phyloP scores from a whole-genome alignment of 2,329 filamentous ascomycete species.

The Rutstroemia sp. region DNA sequence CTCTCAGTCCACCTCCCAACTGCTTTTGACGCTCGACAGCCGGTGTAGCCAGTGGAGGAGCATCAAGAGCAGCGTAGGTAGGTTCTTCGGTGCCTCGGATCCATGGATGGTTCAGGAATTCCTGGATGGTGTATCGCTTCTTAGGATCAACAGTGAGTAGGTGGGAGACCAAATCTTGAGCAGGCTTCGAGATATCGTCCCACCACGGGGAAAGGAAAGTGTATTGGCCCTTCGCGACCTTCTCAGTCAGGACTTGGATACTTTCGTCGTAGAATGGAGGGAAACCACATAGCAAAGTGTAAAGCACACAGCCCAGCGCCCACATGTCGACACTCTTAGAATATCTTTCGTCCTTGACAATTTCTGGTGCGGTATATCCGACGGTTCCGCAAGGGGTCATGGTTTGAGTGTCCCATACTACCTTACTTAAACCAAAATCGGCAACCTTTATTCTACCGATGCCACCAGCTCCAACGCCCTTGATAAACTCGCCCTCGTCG shows the following conservation, averaged over 20 bases:
- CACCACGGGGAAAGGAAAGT: conserved; percentile 98
- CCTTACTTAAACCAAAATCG: conserved; percentile 94
- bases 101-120: conserved; percentile 96
- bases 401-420: conserved; percentile 96
- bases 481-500: conserved; percentile 89
- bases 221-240: conserved; percentile 93
- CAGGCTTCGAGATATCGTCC: conserved; percentile 95
- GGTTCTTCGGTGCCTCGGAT: conserved; percentile 64
- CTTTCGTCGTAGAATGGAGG: conserved; percentile 98
- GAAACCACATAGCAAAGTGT: conserved; percentile 94
- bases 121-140: conserved; percentile 85
- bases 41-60: conserved; percentile 65
- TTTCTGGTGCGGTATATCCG: conserved; percentile 95
- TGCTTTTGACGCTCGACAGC: conserved; percentile 35
- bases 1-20: conserved; percentile 29
- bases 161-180: conserved; percentile 90
- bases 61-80: conserved; percentile 59
- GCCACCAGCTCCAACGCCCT: conserved; percentile 74
- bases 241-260: conserved; percentile 93
- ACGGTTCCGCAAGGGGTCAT: conserved; percentile 99
- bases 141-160: conserved; percentile 91
- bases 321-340: conserved; percentile 99
- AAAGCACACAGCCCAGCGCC: conserved; percentile 93
- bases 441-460: conserved; percentile 96
- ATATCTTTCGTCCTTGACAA: conserved; percentile 97